Evolutionary conservation across 208 protist species (phyloP), one percentile per base, ranked within the genome.

Genomic region (Sergeia podlipaevii): DNA sequence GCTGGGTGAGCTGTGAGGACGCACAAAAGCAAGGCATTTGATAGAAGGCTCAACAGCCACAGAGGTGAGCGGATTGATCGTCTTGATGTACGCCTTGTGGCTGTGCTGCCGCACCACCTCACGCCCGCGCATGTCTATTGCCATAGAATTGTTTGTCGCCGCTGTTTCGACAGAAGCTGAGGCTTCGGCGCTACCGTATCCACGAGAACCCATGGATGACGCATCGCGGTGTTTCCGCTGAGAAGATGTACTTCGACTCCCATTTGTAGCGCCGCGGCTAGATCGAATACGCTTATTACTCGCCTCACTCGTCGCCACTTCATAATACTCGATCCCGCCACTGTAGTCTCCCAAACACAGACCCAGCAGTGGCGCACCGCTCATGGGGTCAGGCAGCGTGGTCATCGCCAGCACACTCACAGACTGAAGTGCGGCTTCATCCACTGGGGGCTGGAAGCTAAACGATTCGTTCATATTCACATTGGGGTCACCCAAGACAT

Each of bases 21-120:
- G 62, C 17, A 89, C 61, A 67, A 91, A 94, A 36, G 54, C 44
- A 11, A 94, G 55, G 42, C 77, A 81, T 58, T 88, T 91, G 23
- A 94, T 70, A 27, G 71, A 74, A 17, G 85, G 87, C 54, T 80
- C 72, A 37, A 91, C 83, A 4, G 77, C 69, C 8, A 86, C 78
- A 17, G 87, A 94, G 8, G 83, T 94, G 39, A 91, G 76, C 15
- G 79, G 77, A 57, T 94, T 88, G 55, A 94, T 85, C 20, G 82
- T 77, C 45, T 78, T 79, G 29, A 89, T 74, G 63, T 85, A 91
- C 5, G 87, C 87, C 54, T 83, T 80, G 70, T 94, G 87, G 23
- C 73, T 77, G 55, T 91, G 82, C n/a, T 70, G 80, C 17, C 87
- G 75, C 17, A 80, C 59, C 30, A 85, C 63, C 51, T 94, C 72